Evolutionary conservation across 805 yeast species (phyloP), one percentile per base, ranked within the genome.

Genomic region (Candida hungchunana): DNA sequence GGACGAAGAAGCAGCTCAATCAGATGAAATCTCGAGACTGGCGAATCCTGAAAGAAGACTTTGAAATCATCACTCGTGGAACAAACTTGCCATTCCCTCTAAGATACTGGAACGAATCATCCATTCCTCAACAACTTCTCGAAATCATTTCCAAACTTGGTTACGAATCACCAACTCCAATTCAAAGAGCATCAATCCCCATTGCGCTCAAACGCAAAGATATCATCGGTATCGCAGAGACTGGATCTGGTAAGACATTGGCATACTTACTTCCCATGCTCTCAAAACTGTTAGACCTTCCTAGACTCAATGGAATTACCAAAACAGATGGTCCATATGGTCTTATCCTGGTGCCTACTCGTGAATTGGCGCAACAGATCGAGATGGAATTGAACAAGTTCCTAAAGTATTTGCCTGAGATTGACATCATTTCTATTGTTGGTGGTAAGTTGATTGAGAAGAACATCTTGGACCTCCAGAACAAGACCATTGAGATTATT

Each of bases 171-270:
- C 97, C 97, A 4, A 84, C 97, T 0, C 93, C 97, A 0, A 82
- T 93, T 40, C 98, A 90, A 56, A 63, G 96, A 43, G 93, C 94
- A 0, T 72, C 96, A 0, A 76, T 90, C 5, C 96, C 97, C 0
- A 62, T 80, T 18, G 79, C 82, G 0, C 49, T 79, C 16, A 55
- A 63, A 0, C 63, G 70, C 4, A 60, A 75, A 17, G 96, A 90
- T 56, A 66, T 85, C 2, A 68, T 89, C 15, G 97, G 96, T 11
- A 73, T 89, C n/a, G 97, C 97, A 0, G 88, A 88, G 47, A 90
- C 98, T 0, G 98, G 98, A 10, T 84, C 95, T 1, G 98, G 98
- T 50, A 90, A 93, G 55, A 90, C 98, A 0, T 64, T 89, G 10
- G 82, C 94, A 2, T 90, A 80, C 58, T 56, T 84, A 9, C 58